phyloP scores from a whole-genome alignment of 1,139 yeast species.

The Yamadazyma oceani region DNA sequence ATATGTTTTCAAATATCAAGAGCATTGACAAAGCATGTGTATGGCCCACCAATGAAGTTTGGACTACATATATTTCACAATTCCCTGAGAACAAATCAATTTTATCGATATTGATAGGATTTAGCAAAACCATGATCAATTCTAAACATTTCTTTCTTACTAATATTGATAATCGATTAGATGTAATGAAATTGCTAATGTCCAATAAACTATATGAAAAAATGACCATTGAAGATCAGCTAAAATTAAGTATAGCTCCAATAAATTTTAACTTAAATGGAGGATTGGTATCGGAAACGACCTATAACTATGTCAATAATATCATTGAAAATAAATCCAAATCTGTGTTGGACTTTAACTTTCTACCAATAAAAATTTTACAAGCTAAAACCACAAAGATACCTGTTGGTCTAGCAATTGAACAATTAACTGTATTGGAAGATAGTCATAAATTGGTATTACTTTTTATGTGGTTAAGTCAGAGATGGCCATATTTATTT shows the following conservation, averaged over 20 bases:
- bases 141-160: slow-evolving; percentile 38
- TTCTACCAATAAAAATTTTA: slow-evolving; percentile 34
- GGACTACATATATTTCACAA: slow-evolving; percentile 57
- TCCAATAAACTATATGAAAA: slow-evolving; percentile 25
- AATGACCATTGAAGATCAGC: slow-evolving; percentile 50
- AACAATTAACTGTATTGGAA: slow-evolving; percentile 56
- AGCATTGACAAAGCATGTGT: slow-evolving; percentile 56
- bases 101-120: slow-evolving; percentile 44
- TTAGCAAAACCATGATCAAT: slow-evolving; percentile 26
- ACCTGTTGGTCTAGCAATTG: slow-evolving; percentile 26
- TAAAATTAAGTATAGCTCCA: slow-evolving; percentile 62
- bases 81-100: slow-evolving; percentile 51
- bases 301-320: slow-evolving; percentile 34
- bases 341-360: slow-evolving; percentile 44
- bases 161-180: slow-evolving; percentile 43
- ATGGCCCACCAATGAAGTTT: slow-evolving; percentile 69
- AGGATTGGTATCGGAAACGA: slow-evolving; percentile 25
- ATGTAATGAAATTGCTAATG: slow-evolving; percentile 47
- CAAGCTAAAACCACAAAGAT: slow-evolving; percentile 19
- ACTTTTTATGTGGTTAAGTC: slow-evolving; percentile 82
- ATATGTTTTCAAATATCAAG: slow-evolving; percentile 47
- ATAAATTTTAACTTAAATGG: slow-evolving; percentile 33
- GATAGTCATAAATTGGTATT: slow-evolving; percentile 66
- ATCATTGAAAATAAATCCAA: slow-evolving; percentile 40
- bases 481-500: slow-evolving; percentile 80